phyloP scores from a whole-genome alignment of 2,329 filamentous ascomycete genomes.

The Scedosporium aurantiacum region DNA sequence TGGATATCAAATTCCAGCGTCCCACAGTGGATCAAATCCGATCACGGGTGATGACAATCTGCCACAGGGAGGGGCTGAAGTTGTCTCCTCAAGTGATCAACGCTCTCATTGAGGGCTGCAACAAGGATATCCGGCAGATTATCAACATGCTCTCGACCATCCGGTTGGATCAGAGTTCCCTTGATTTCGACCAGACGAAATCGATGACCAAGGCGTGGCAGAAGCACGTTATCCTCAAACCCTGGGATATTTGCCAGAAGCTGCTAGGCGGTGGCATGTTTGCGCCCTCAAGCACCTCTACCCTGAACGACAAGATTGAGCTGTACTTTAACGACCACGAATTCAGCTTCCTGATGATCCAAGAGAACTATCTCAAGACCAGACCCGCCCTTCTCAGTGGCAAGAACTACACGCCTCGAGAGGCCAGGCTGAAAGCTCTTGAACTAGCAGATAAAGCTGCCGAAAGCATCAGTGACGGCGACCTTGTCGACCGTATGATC shows the following conservation, averaged over 20 bases:
- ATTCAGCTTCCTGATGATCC: conserved; percentile 93
- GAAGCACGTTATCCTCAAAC: conserved; percentile 92
- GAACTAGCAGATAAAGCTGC: conserved; percentile 81
- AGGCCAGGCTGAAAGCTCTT: conserved; percentile 69
- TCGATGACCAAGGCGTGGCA: conserved; percentile 97
- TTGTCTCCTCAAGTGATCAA: conserved; percentile 76
- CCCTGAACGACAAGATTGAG: conserved; percentile 94
- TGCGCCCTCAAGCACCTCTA: conserved; percentile 68
- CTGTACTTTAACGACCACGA: conserved; percentile 99
- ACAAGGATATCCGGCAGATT: conserved; percentile 92
- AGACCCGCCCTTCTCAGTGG: conserved; percentile 56
- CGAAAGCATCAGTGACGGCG: conserved; percentile 93
- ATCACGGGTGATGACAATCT: conserved; percentile 88
- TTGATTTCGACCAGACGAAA: conserved; percentile 80
- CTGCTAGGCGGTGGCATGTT: conserved; percentile 85
- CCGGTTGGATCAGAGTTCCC: conserved; percentile 70
- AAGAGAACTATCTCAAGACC: conserved; percentile 90
- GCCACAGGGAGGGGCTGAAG: conserved; percentile 81
- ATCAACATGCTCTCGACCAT: conserved; percentile 97
- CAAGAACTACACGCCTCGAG: conserved; percentile 44
- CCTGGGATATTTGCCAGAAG: conserved; percentile 95
- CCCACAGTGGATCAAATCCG: conserved; percentile 87
- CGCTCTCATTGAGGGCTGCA: conserved; percentile 86
- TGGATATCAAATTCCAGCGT: conserved; percentile 75
- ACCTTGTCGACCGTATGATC: conserved; percentile 95